A percentile compares a stretch with the other conserved stretches of the same genome.
phyloP scores from a whole-genome alignment of 148 eudicot species.

The Talinum fruticosum region DNA sequence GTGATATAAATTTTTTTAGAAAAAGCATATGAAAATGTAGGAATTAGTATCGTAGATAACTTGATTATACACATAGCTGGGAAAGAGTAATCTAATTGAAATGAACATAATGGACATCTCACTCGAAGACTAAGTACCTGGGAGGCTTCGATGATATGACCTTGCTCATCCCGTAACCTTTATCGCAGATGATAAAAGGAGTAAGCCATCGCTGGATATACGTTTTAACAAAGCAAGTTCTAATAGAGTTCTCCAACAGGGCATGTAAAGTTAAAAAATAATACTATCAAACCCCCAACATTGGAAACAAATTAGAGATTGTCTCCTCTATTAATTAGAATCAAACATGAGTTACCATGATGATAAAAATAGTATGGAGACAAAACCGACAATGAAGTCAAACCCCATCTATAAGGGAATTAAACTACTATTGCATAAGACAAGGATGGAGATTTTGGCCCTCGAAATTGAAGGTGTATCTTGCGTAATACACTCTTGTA shows the following conservation, averaged over 20 bases:
- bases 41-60: background rate
- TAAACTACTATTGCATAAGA: background rate
- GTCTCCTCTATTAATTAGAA: background rate
- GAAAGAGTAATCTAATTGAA: background rate
- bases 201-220: background rate
- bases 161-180: constrained; percentile 77
- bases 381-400: background rate
- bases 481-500: too few relatives aligned
- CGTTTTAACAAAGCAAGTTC: background rate
- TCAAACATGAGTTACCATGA: background rate
- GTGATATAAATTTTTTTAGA: too few relatives aligned
- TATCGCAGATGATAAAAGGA: constrained; percentile 7
- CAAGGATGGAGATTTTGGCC: background rate
- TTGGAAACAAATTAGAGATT: background rate
- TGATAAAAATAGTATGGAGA: background rate
- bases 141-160: constrained; percentile 71
- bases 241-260: background rate
- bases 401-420: background rate
- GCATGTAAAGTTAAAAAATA: background rate
- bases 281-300: background rate
- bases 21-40: background rate
- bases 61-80: background rate
- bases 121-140: constrained; percentile 38
- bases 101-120: background rate
- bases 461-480: background rate